Conservation (phyloP, 495 filamentous ascomycete genomes). For the Hyaloscypha hepaticicola region DNA sequence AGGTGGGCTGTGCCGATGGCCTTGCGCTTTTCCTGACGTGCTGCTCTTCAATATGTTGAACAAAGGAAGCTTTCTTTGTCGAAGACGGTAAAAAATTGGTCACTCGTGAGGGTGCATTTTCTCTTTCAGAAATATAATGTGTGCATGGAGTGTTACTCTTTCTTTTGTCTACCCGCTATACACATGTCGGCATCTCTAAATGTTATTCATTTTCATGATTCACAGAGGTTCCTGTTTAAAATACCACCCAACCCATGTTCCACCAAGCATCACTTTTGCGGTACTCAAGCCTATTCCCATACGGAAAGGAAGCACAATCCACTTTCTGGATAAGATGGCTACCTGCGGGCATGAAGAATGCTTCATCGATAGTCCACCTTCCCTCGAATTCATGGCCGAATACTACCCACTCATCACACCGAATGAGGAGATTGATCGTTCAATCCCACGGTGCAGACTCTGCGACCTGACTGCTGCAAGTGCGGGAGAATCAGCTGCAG, state of each 20-base stretch:
- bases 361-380: constrained; percentile 35
- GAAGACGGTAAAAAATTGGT: background rate
- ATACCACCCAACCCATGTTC: background rate
- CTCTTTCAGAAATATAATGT: background rate
- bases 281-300: background rate
- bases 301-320: constrained; percentile 31
- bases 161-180: background rate
- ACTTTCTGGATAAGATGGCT: constrained; percentile 26
- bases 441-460: constrained; percentile 23
- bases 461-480: constrained; percentile 28
- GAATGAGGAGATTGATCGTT: constrained; percentile 23
- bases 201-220: background rate
- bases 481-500: background rate
- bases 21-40: background rate
- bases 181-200: background rate
- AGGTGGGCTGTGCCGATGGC: background rate
- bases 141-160: background rate
- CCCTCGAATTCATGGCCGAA: constrained; percentile 35
- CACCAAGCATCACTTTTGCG: background rate
- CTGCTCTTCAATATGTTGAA: background rate
- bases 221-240: background rate
- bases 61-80: background rate
- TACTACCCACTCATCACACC: constrained; percentile 26
- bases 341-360: constrained; percentile 18
- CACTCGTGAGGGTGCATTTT: background rate